These are phyloP conservation scores for Eutypa lata DNA, from an alignment of 2,329 filamentous ascomycete species.

Conservation along the genomic window DNA sequence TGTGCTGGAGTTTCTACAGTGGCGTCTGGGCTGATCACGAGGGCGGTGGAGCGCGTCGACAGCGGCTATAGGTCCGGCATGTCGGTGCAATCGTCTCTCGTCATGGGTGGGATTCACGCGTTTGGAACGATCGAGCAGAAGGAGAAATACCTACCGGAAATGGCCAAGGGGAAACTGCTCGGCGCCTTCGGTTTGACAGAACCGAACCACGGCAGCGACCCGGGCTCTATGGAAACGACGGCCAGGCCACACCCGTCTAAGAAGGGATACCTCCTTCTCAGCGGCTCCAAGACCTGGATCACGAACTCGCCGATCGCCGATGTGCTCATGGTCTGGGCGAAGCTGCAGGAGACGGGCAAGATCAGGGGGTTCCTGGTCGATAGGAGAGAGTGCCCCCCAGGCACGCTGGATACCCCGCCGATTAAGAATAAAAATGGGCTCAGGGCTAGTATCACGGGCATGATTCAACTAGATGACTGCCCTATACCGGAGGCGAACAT, in stretches of 20 bases:
- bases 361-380: slow-evolving; percentile 92
- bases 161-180: slow-evolving; percentile 79
- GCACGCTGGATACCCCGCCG: slow-evolving; percentile 84
- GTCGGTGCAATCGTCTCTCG: slow-evolving; percentile 90
- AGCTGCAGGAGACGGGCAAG: slow-evolving; percentile 85
- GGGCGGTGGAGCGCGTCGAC: slow-evolving; percentile 86
- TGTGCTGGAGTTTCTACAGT: slow-evolving; percentile 87
- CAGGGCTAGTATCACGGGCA: slow-evolving; percentile 89
- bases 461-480: slow-evolving; percentile 93
- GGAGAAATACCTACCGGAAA: slow-evolving; percentile 73
- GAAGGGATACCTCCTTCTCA: slow-evolving; percentile 76
- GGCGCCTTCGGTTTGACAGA: slow-evolving; percentile 90
- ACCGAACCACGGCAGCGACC: slow-evolving; percentile 89
- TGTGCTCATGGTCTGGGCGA: slow-evolving; percentile 86
- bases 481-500: slow-evolving; percentile 89
- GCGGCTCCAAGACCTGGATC: slow-evolving; percentile 90
- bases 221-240: slow-evolving; percentile 83
- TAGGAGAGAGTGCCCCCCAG: slow-evolving; percentile 76
- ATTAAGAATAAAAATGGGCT: slow-evolving; percentile 96
- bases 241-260: slow-evolving; percentile 83
- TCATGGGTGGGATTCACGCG: slow-evolving; percentile 88
- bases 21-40: slow-evolving; percentile 83
- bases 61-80: slow-evolving; percentile 90
- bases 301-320: slow-evolving; percentile 91
- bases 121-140: slow-evolving; percentile 86